Percentiles rank a stretch among this genome's conserved stretches.
phyloP scores from a whole-genome alignment of 805 yeast genomes.

The Priceomyces fermenticarens region DNA sequence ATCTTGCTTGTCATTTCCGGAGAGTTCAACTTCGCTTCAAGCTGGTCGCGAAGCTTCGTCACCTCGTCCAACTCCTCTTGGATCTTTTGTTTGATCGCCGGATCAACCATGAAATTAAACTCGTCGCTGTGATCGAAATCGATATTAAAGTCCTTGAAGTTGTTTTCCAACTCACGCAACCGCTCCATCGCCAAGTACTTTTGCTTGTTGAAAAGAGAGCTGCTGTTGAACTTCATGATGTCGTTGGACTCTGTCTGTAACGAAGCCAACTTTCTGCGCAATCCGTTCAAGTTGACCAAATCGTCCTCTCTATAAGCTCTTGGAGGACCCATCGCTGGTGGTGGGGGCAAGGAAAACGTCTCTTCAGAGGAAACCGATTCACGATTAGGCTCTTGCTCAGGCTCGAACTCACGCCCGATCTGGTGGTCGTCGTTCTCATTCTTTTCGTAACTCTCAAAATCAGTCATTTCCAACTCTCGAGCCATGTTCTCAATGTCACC shows the following conservation, averaged over 20 bases:
- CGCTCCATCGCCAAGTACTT: conserved; percentile 69
- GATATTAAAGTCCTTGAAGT: conserved; percentile 63
- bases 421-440: conserved; percentile 1
- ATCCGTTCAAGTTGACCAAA: conserved; percentile 49
- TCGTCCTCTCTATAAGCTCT: conserved; percentile 48
- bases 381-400: conserved; percentile 16
- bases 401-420: conserved; percentile 3
- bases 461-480: conserved; percentile 79
- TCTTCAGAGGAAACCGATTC: conserved; percentile 15
- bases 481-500: conserved; percentile 83
- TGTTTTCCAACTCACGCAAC: conserved; percentile 63
- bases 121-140: conserved; percentile 36
- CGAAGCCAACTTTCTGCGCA: conserved; percentile 56
- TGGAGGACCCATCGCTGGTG: conserved; percentile 29
- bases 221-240: conserved; percentile 64
- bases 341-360: conserved; percentile 13
- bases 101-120: conserved; percentile 23
- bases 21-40: conserved; percentile 34
- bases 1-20: conserved; percentile 7
- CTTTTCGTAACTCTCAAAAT: conserved; percentile 49
- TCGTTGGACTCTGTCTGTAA: conserved; percentile 75
- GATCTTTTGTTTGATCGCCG: conserved; percentile 32
- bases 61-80: conserved; percentile 42
- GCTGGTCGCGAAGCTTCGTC: conserved; percentile 36
- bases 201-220: conserved; percentile 56